phyloP scores from a whole-genome alignment of 2,329 filamentous ascomycete species.

The Apiospora aurea region DNA sequence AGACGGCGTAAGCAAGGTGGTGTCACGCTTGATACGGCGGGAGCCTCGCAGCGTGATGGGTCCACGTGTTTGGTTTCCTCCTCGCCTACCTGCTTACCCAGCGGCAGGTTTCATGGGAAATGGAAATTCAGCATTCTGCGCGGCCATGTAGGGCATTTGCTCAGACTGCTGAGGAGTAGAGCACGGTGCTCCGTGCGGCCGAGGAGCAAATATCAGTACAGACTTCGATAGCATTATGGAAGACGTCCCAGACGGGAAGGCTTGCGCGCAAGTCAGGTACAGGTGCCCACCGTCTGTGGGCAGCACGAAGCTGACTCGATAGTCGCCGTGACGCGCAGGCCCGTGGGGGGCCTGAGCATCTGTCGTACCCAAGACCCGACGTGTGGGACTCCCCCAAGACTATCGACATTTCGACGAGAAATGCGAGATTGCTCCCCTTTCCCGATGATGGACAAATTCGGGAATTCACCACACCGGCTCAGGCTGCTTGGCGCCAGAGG shows the following conservation, averaged over 20 bases:
- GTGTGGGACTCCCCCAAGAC: background rate
- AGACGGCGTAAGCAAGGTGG: slow-evolving; percentile 2
- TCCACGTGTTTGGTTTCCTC: background rate
- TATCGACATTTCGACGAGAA: slow-evolving; percentile 8
- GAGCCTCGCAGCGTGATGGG: background rate
- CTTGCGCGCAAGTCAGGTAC: background rate
- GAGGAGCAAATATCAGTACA: background rate
- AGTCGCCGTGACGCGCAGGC: background rate
- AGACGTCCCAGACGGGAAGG: background rate
- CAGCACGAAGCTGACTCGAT: slow-evolving; percentile 1
- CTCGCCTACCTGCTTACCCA: background rate
- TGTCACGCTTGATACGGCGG: background rate
- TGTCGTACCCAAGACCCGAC: slow-evolving; percentile 1
- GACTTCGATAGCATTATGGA: background rate
- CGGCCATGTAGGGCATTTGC: background rate
- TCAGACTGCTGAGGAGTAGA: background rate
- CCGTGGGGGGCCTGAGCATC: background rate
- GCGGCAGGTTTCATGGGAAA: background rate
- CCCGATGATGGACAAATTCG: slow-evolving; percentile 7
- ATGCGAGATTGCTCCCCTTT: background rate
- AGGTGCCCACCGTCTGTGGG: background rate
- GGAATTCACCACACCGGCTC: background rate
- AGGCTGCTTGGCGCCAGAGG: background rate
- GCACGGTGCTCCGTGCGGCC: no score
- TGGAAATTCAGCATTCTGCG: background rate